Conservation (phyloP, 2,329 filamentous ascomycete genomes). For the Microsporum canis region DNA sequence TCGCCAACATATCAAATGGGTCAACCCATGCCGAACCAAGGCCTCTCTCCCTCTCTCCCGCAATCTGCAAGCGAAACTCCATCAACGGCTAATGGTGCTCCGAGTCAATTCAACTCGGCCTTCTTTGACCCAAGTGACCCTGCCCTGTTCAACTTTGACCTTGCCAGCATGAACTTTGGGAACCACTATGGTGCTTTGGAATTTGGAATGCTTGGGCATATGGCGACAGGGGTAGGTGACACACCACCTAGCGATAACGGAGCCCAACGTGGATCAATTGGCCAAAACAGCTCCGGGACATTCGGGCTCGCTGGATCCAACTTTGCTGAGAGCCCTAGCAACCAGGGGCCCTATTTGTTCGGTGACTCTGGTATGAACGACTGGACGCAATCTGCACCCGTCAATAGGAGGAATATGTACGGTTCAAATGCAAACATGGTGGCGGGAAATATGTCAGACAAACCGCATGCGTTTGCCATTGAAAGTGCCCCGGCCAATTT, state of each 20-base stretch:
- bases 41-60: conserved; percentile 32
- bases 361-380: conserved; percentile 37
- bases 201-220: conserved; percentile 91
- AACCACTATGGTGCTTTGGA: conserved; percentile 93
- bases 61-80: conserved; percentile 40
- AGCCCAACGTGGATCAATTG: conserved; percentile 38
- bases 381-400: conserved; percentile 28
- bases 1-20: conserved; percentile 58
- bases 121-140: conserved; percentile 88
- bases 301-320: conserved; percentile 29
- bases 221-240: conserved; percentile 83
- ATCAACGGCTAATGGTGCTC: conserved; percentile 32
- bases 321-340: conserved; percentile 37
- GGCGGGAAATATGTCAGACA: conserved; percentile 33
- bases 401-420: conserved; percentile 22
- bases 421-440: conserved; percentile 24
- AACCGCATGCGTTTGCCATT: conserved; percentile 50
- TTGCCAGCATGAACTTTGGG: conserved; percentile 87
- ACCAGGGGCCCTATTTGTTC: conserved; percentile 36
- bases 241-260: conserved; percentile 56
- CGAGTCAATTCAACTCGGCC: conserved; percentile 37
- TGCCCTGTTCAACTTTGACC: conserved; percentile 87
- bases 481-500: conserved; percentile 46
- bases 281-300: conserved; percentile 32
- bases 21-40: conserved; percentile 27